Percentiles rank a stretch among this genome's conserved stretches.
These are phyloP conservation scores for Phlyctochytrium arcticum DNA, from an alignment of 192 early-diverging fungal species.

Conservation along the genomic window DNA sequence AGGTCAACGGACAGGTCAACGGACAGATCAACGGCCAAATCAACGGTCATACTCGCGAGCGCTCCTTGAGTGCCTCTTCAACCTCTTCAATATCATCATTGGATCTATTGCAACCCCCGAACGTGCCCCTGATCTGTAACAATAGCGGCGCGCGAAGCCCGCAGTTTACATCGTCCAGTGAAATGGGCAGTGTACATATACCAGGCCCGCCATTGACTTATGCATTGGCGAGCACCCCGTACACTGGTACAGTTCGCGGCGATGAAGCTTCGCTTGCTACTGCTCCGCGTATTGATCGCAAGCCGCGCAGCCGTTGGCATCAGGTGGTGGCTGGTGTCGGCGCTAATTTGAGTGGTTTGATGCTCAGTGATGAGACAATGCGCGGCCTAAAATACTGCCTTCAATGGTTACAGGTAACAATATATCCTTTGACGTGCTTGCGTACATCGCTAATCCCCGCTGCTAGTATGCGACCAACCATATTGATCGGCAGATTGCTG, in stretches of 20 bases:
- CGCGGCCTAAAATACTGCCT: slow-evolving; percentile 84
- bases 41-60: too few species aligned
- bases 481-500: slow-evolving; percentile 36
- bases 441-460: background rate
- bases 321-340: slow-evolving; percentile 60
- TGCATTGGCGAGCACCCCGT: background rate
- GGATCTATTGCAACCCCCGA: slow-evolving; percentile 19
- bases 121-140: slow-evolving; percentile 12
- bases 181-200: background rate
- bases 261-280: slow-evolving; percentile 11
- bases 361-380: slow-evolving; percentile 86
- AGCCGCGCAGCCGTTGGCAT: slow-evolving; percentile 52
- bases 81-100: slow-evolving; percentile 22
- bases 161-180: slow-evolving; percentile 1
- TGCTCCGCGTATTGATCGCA: slow-evolving; percentile 36
- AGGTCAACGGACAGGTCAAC: too few species aligned
- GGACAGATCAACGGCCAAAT: too few species aligned
- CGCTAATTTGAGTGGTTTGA: slow-evolving; percentile 66
- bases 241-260: background rate
- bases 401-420: slow-evolving; percentile 64
- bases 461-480: slow-evolving; percentile 63
- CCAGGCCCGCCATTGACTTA: slow-evolving; percentile 25
- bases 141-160: background rate
- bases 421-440: background rate
- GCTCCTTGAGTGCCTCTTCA: slow-evolving; percentile 11